Percentiles rank a stretch among this genome's conserved stretches.
phyloP scores from a whole-genome alignment of 257 asterid species.

The Datura wrightii region DNA sequence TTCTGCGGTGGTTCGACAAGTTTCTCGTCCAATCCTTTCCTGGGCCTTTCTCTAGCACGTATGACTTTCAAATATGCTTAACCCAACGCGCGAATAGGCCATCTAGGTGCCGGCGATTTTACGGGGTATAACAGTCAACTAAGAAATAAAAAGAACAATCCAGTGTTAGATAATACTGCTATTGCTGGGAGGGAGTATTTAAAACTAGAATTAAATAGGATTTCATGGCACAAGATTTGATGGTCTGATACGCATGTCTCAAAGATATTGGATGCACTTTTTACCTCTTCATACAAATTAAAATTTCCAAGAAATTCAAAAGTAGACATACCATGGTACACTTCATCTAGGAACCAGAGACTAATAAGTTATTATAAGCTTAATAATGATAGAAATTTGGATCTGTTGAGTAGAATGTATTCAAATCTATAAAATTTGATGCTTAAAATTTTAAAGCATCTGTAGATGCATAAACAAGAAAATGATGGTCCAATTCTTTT shows the following conservation, averaged over 20 bases:
- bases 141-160: too few species aligned
- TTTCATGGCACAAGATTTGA: neutral
- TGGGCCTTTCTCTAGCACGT: too few species aligned
- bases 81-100: too few species aligned
- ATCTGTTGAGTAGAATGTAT: neutral
- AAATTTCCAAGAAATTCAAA: neutral
- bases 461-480: neutral
- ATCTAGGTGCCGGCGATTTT: too few species aligned
- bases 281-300: neutral
- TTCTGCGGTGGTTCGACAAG: too few species aligned
- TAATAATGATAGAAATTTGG: neutral
- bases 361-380: neutral
- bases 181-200: too few species aligned
- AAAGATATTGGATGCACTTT: conserved; percentile 9
- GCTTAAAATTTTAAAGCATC: neutral
- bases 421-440: neutral
- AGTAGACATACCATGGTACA: neutral
- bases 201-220: too few species aligned
- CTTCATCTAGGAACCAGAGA: conserved; percentile 7
- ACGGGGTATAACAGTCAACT: too few species aligned
- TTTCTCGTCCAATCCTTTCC: too few species aligned
- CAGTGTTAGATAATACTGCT: too few species aligned
- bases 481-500: too few species aligned
- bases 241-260: conserved; percentile 4
- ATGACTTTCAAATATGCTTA: too few species aligned